Evolutionary conservation across 73 alveolate species (phyloP), one percentile per base, ranked within the genome.

Genomic region (Stentor roeselii): DNA sequence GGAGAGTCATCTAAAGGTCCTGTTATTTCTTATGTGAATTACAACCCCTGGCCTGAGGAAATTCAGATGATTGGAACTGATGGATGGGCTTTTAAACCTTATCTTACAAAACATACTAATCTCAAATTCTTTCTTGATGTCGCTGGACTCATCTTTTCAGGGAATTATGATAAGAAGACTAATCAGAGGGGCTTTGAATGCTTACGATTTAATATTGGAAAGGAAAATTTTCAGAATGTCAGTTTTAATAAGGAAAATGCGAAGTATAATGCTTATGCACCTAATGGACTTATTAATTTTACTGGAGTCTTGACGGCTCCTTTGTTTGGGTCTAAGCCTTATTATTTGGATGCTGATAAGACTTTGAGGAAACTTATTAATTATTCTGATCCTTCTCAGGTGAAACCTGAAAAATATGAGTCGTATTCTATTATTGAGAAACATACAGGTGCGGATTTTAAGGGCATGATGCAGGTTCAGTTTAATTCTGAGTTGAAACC

Each of bases 31-130:
- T 76, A 39, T 34, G 30, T 1, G n/a, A 76, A 76, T 76, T 39
- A 37, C n/a, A 76, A 76, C 39, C 84, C 84, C 14, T 76, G 74
- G 60, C 35, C 0, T 76, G 84, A 41, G 39, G 84, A 76, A 76
- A 32, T 39, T 30, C 36, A 34, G 1, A 21, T 76, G 6, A 38
- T 15, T 1, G 84, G 84, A 1, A 35, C 60, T 27, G 84, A 76
- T 40, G 78, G 82, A 15, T 41, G 60, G 60, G 76, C 60, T 1
- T 76, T 76, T 40, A n/a, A 34, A 35, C 84, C 84, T 1, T 21
- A 67, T 2, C 34, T 67, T 14, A 21, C n/a, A 21, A 67, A 67
- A 67, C 1, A 67, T 67, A 11, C 37, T 21, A 67, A 67, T 21
- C 27, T 32, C 11, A n/a, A 67, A 67, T 67, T 21, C 37, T 67